Conservation (phyloP, 495 filamentous ascomycete genomes). For the Tuber microsphaerosporum region DNA sequence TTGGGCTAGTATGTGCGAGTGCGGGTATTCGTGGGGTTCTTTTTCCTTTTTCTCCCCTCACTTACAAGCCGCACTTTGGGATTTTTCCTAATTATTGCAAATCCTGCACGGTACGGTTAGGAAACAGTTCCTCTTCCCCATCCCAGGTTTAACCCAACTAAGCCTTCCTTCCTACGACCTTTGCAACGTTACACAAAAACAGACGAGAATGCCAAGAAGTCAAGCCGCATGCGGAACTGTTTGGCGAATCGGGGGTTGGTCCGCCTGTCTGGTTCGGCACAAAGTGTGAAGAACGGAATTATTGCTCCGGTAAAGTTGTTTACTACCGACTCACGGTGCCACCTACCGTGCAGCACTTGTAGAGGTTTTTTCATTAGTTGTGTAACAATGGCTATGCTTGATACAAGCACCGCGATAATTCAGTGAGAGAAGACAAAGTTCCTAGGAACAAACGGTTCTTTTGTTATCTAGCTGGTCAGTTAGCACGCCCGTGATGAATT, state of each 20-base stretch:
- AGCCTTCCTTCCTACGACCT: background rate
- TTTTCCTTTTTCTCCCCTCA: background rate
- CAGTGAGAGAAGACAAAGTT: background rate
- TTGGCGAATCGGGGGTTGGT: slow-evolving; percentile 26
- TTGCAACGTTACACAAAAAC: slow-evolving; percentile 34
- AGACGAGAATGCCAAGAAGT: slow-evolving; percentile 16
- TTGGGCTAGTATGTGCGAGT: background rate
- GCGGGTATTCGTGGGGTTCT: background rate
- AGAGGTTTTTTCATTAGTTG: too few relatives aligned
- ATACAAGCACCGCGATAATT: background rate
- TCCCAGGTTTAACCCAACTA: background rate
- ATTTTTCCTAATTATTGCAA: background rate
- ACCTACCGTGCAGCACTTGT: too few relatives aligned
- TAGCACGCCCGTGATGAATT: too few relatives aligned
- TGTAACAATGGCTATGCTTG: too few relatives aligned
- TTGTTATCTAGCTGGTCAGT: background rate
- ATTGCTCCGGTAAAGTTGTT: background rate
- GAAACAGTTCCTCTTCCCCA: too few relatives aligned
- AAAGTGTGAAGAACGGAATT: background rate
- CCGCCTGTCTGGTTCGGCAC: slow-evolving; percentile 21
- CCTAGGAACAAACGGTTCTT: background rate
- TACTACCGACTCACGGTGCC: too few relatives aligned
- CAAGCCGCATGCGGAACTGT: slow-evolving; percentile 24
- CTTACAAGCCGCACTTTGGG: background rate
- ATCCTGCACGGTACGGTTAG: too few relatives aligned